Evolutionary conservation across 306 rosid species (phyloP).

Genomic region (Prunus fruticosa): DNA sequence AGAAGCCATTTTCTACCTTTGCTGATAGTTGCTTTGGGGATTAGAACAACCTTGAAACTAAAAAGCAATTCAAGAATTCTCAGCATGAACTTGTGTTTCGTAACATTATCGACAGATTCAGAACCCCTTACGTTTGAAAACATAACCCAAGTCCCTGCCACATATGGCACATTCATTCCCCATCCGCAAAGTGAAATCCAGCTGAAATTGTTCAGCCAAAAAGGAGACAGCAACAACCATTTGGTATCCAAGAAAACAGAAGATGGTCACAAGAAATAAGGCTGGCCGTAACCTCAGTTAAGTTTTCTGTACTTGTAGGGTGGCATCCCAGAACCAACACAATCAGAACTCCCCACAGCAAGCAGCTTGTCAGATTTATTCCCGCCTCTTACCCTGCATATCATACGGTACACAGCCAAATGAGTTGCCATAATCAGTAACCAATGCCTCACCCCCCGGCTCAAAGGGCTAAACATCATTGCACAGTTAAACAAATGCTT

Average conservation of each 20-base stretch:
- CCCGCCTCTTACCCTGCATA: conserved; percentile 8
- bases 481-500: not conserved
- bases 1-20: too few relatives aligned
- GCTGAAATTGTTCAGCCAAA: not conserved
- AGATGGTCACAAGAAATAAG: not conserved
- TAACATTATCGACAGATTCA: not conserved
- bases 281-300: conserved; percentile 47
- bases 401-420: not conserved
- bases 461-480: not conserved
- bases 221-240: not conserved
- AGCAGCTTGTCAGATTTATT: not conserved
- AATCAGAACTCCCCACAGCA: conserved; percentile 20
- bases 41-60: not conserved
- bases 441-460: not conserved
- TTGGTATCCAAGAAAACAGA: not conserved
- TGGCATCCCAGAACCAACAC: not conserved
- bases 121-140: not conserved
- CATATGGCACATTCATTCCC: not conserved
- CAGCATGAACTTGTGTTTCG: not conserved
- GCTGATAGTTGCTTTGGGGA: not conserved
- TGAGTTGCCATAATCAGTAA: not conserved
- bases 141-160: not conserved
- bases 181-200: not conserved
- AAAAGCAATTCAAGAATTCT: not conserved
- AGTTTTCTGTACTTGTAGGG: not conserved